phyloP scores from a whole-genome alignment of 768 basidiomycete genomes.

The Coprinellus micaceus region DNA sequence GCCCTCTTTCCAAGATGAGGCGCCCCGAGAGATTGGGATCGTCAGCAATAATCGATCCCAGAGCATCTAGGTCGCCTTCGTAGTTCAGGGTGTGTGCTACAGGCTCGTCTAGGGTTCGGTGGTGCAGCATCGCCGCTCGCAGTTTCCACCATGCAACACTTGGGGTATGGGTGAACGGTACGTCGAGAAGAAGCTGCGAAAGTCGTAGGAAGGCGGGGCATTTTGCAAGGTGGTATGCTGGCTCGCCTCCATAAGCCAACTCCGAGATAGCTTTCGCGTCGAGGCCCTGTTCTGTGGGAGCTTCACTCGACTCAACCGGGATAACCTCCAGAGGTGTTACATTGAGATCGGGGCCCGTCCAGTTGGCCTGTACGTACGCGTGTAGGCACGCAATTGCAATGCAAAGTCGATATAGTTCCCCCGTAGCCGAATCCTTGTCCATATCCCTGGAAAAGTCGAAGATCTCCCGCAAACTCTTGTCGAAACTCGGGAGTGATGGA shows the following conservation, averaged over 20 bases:
- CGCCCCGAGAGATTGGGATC: slow-evolving; percentile 67
- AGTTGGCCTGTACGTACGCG: slow-evolving; percentile 89
- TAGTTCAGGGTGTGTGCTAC: slow-evolving; percentile 51
- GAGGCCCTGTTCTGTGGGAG: slow-evolving; percentile 46
- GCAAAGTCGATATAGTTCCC: slow-evolving; percentile 56
- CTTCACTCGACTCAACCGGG: slow-evolving; percentile 18
- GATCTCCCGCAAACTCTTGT: slow-evolving; percentile 34
- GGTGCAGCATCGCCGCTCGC: slow-evolving; percentile 67
- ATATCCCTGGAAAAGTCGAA: slow-evolving; percentile 25
- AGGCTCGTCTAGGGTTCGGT: slow-evolving; percentile 81
- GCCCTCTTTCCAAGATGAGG: slow-evolving; percentile 70
- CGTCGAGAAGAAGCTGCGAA: slow-evolving; percentile 64
- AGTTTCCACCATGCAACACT: slow-evolving; percentile 81
- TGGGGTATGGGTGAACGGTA: slow-evolving; percentile 44
- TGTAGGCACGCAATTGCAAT: slow-evolving; percentile 80
- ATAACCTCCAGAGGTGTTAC: slow-evolving; percentile 47
- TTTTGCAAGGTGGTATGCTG: slow-evolving; percentile 87
- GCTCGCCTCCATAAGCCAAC: slow-evolving; percentile 85
- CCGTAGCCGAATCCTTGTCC: slow-evolving; percentile 32
- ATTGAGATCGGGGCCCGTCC: slow-evolving; percentile 89
- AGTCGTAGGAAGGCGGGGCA: slow-evolving; percentile 68
- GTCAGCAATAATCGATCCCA: slow-evolving; percentile 36
- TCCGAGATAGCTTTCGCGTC: slow-evolving; percentile 67
- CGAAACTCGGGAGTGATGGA: slow-evolving; percentile 23
- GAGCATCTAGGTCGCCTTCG: slow-evolving; percentile 37